Base-by-base conservation (phyloP, 306 rosid species). In the Alnus rubra region DNA sequence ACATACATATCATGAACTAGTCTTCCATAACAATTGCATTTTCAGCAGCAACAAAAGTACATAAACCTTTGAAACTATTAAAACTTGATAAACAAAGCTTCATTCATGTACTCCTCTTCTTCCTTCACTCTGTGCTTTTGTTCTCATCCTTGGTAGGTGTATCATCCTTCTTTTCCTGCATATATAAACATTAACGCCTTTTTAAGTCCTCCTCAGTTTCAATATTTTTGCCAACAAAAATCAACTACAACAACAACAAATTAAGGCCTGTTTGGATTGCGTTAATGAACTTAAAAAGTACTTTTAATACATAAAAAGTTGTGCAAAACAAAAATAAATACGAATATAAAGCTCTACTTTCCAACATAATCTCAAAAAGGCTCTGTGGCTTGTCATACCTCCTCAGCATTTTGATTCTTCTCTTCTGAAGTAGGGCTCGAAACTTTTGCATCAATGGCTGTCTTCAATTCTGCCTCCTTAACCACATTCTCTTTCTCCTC, bases 341-440 rank as follows among this genome's bases (percentile, higher is more conserved):
- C 0, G 28, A 23, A 23, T 23, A 23, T 23, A 23, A 23, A 23
- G 0, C 28, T 23, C 28, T 23, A 23, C 28, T 23, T 23, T 0
- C 28, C 28, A 23, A 23, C 28, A 23, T 23, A 23, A 23, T 23
- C 28, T 0, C 28, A 23, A 23, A 23, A 23, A 23, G 28, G 28
- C 28, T 23, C 28, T 23, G 28, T 23, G 28, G 28, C 28, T 23
- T 23, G 28, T 23, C 28, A 23, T 60, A 81, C 83, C 77, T 72
- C 87, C 52, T 85, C 76, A 47, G 30, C 70, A 45, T 60, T 63
- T 69, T 56, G 64, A 39, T 65, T 73, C 74, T 84, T 76, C 70
- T 79, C 79, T 77, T 82, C 84, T 50, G 71, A 76, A 74, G 64
- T 74, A 47, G 88, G 31, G 48, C 30, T 62, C 5, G 87, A 71